phyloP scores from a whole-genome alignment of 495 filamentous ascomycete genomes.

The Aspergillus coremiiformis region DNA sequence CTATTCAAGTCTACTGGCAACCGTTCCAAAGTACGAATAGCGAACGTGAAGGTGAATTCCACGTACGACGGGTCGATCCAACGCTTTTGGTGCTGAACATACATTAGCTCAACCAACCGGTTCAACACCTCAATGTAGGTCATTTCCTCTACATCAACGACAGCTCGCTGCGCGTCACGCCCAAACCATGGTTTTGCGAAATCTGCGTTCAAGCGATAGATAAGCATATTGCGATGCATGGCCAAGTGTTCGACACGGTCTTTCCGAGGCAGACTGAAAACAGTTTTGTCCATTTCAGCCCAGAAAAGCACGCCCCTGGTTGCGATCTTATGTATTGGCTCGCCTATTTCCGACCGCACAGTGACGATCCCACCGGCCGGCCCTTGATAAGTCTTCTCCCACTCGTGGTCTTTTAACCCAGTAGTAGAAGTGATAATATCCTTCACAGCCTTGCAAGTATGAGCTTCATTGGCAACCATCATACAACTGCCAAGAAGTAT shows the following conservation, averaged over 20 bases:
- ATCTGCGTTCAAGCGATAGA: conserved; percentile 28
- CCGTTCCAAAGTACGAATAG: conserved; percentile 21
- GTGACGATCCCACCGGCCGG: conserved; percentile 31
- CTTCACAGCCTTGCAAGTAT: conserved; percentile 27
- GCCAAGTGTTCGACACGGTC: conserved; percentile 22
- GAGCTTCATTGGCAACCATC: conserved; percentile 43
- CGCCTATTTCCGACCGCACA: conserved; percentile 36
- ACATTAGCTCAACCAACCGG: conserved; percentile 30
- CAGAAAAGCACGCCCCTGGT: conserved; percentile 33
- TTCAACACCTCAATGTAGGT: conserved; percentile 30
- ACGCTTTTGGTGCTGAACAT: conserved; percentile 24
- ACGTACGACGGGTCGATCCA: conserved; percentile 33
- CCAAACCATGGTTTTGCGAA: conserved; percentile 39
- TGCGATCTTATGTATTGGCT: conserved; percentile 39
- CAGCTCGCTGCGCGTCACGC: conserved; percentile 13
- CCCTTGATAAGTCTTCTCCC: conserved; percentile 24
- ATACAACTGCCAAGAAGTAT: conserved; percentile 41
- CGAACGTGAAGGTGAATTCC: conserved; percentile 22
- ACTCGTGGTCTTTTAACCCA: conserved; percentile 22
- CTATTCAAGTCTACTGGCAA: neutral
- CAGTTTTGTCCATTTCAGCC: conserved; percentile 31
- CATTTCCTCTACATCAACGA: conserved; percentile 33
- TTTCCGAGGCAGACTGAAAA: conserved; percentile 26
- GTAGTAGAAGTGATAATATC: conserved; percentile 21
- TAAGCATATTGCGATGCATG: conserved; percentile 20